Conservation (phyloP, 1,284 basidiomycete genomes). For the Tremellales sp. region DNA sequence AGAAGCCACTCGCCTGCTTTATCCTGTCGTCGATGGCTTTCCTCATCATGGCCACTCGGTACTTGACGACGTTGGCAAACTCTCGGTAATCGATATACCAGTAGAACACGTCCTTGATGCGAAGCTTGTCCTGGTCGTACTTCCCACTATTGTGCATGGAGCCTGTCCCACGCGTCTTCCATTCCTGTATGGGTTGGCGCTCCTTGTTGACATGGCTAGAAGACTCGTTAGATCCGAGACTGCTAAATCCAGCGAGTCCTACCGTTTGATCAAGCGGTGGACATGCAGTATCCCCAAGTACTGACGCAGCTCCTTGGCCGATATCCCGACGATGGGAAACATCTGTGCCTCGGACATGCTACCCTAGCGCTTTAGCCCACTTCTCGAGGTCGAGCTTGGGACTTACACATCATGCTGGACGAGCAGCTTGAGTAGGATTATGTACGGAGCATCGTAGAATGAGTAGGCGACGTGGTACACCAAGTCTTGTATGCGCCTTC, state of each 20-base stretch:
- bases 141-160: not conserved
- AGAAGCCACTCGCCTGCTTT: conserved; percentile 59
- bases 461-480: conserved; percentile 88
- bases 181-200: conserved; percentile 32
- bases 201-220: conserved; percentile 46
- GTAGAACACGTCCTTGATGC: conserved; percentile 66
- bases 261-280: conserved; percentile 81
- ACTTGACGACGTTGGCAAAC: conserved; percentile 96
- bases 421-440: conserved; percentile 89
- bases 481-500: conserved; percentile 51
- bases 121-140: conserved; percentile 19
- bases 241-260: conserved; percentile 40
- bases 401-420: conserved; percentile 88
- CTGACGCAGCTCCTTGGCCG: conserved; percentile 90
- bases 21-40: conserved; percentile 80
- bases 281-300: conserved; percentile 80
- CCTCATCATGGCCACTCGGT: conserved; percentile 93
- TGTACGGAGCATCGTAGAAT: conserved; percentile 91
- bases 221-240: not conserved
- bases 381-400: not conserved
- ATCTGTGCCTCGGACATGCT: conserved; percentile 56
- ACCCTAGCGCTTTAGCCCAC: not conserved
- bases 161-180: conserved; percentile 10
- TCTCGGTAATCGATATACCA: conserved; percentile 95
- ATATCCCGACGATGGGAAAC: conserved; percentile 78